phyloP scores from a whole-genome alignment of 305 asterid species.

The Striga hermonthica region DNA sequence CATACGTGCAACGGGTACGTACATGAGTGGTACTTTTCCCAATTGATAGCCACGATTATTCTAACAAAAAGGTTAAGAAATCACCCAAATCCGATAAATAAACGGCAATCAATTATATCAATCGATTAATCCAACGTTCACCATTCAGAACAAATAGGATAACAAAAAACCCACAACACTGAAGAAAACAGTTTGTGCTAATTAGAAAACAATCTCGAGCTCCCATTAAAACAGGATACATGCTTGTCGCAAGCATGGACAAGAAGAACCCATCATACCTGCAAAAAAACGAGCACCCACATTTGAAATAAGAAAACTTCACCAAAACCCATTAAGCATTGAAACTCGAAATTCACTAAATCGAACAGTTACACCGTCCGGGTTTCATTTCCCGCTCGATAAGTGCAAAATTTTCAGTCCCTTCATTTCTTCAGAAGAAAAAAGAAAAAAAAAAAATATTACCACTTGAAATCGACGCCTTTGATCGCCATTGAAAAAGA shows the following conservation, averaged over 20 bases:
- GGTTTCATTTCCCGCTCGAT: slow-evolving; percentile 9
- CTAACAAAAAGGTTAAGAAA: slow-evolving; percentile 51
- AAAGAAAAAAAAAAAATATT: slow-evolving; percentile 28
- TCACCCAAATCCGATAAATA: slow-evolving; percentile 13
- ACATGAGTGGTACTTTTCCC: slow-evolving; percentile 79
- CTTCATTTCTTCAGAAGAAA: slow-evolving; percentile 20
- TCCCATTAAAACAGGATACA: slow-evolving; percentile 65
- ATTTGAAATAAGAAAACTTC: slow-evolving; percentile 16
- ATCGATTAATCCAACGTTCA: slow-evolving; percentile 10
- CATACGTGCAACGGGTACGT: slow-evolving; percentile 83
- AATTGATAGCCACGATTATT: slow-evolving; percentile 79
- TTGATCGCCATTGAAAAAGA: slow-evolving; percentile 64
- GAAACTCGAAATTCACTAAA: slow-evolving; percentile 26
- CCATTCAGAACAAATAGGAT: not conserved
- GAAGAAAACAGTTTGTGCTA: not conserved
- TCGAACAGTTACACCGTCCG: slow-evolving; percentile 10
- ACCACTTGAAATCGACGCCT: slow-evolving; percentile 95
- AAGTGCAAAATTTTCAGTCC: slow-evolving; percentile 9
- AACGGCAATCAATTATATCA: slow-evolving; percentile 4
- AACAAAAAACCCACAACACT: too few relatives aligned
- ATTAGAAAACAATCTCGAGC: slow-evolving; percentile 11
- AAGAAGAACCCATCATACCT: slow-evolving; percentile 99
- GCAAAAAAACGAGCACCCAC: slow-evolving; percentile 35
- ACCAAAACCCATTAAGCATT: slow-evolving; percentile 24
- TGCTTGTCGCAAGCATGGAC: slow-evolving; percentile 94